These are phyloP conservation scores for Neocatenulostroma microsporum DNA, from an alignment of 2,329 filamentous ascomycete species.

Conservation along the genomic window DNA sequence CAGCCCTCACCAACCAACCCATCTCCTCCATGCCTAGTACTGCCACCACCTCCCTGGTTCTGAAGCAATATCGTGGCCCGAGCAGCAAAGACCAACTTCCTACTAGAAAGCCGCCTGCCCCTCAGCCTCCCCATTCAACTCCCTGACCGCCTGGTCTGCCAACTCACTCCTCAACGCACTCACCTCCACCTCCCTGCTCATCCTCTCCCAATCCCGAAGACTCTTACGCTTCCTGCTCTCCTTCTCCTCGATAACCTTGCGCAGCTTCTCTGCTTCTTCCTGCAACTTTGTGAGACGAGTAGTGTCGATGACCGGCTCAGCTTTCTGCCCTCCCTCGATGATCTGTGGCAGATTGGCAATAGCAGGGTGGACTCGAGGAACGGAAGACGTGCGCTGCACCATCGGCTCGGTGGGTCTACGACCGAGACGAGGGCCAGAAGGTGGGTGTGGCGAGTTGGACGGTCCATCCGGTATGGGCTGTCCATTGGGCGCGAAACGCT, in stretches of 20 bases:
- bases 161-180: constrained; percentile 40
- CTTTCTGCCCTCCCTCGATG: constrained; percentile 37
- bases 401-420: not conserved
- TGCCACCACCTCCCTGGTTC: too few relatives aligned
- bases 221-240: constrained; percentile 37
- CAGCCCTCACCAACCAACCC: too few relatives aligned
- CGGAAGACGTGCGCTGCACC: too few relatives aligned
- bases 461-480: constrained; percentile 21
- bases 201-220: constrained; percentile 39
- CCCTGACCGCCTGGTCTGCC: constrained; percentile 39
- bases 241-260: constrained; percentile 40
- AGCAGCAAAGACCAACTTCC: too few relatives aligned
- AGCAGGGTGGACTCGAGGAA: constrained; percentile 21
- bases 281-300: constrained; percentile 39
- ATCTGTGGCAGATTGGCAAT: constrained; percentile 39
- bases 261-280: constrained; percentile 40
- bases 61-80: too few relatives aligned
- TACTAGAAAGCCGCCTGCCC: constrained; percentile 21
- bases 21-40: too few relatives aligned
- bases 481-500: constrained; percentile 33
- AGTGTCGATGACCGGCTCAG: constrained; percentile 36
- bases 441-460: constrained; percentile 1
- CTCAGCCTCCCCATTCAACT: constrained; percentile 21
- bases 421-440: not conserved
- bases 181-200: constrained; percentile 38